Evolutionary conservation across 2,329 filamentous ascomycete species (phyloP).

Genomic region (Scortechinia acanthostroma): DNA sequence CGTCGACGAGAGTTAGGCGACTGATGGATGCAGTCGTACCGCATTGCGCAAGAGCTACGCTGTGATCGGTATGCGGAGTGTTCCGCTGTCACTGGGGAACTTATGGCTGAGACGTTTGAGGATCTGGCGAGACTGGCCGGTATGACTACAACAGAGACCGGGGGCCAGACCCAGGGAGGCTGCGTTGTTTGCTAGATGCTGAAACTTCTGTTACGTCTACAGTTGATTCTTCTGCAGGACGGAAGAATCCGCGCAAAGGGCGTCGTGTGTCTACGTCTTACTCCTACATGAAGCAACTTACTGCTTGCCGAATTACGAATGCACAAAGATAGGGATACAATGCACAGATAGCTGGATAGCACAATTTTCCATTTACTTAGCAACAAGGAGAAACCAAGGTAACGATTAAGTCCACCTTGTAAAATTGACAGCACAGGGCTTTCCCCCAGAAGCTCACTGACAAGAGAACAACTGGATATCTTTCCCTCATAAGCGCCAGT

Average conservation of each 20-base stretch:
- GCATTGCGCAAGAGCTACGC: slow-evolving; percentile 49
- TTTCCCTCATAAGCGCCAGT: slow-evolving; percentile 66
- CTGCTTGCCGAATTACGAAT: too few species aligned
- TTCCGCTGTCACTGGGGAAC: slow-evolving; percentile 49
- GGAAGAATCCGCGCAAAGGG: too few species aligned
- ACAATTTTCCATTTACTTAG: too few species aligned
- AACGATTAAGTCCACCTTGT: slow-evolving; percentile 54
- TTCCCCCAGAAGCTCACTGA: slow-evolving; percentile 39
- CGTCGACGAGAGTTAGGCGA: slow-evolving; percentile 15
- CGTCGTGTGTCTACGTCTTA: too few species aligned
- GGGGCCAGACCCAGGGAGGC: slow-evolving; percentile 27
- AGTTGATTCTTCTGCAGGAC: too few species aligned
- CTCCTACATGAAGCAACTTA: too few species aligned
- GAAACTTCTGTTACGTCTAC: background rate
- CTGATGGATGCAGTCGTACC: slow-evolving; percentile 34
- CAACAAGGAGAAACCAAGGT: slow-evolving; percentile 24
- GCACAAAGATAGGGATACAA: too few species aligned
- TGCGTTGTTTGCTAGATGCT: background rate
- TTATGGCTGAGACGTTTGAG: slow-evolving; percentile 50
- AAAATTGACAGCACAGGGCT: slow-evolving; percentile 57
- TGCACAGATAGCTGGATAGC: too few species aligned
- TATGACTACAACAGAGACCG: slow-evolving; percentile 45
- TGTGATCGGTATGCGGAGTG: slow-evolving; percentile 58
- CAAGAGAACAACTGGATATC: slow-evolving; percentile 38
- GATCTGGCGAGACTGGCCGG: slow-evolving; percentile 49